Evolutionary conservation across 2,329 filamentous ascomycete species (phyloP).

Genomic region (Simplicillium aogashimaense): DNA sequence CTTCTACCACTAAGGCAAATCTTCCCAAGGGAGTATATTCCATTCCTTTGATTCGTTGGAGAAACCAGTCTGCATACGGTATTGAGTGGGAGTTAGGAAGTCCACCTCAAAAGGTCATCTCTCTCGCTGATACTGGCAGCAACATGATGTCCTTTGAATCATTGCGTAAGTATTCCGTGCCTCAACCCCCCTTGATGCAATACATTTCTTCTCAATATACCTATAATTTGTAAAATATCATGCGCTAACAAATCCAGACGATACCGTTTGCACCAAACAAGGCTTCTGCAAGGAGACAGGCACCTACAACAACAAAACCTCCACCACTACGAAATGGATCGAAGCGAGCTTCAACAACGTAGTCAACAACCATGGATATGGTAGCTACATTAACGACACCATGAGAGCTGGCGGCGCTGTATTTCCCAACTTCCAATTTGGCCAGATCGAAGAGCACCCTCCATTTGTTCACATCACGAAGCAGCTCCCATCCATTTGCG

Average conservation of each 20-base stretch:
- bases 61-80: conserved; percentile 8
- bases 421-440: conserved; percentile 6
- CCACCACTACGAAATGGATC: conserved; percentile 4
- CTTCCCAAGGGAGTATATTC: conserved; percentile 5
- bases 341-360: conserved; percentile 4
- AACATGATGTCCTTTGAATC: conserved; percentile 7
- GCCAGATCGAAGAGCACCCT: conserved; percentile 3
- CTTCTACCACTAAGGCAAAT: not conserved
- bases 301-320: conserved; percentile 8
- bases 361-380: conserved; percentile 6
- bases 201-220: not conserved
- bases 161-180: conserved; percentile 5
- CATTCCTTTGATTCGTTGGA: conserved; percentile 6
- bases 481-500: conserved; percentile 7
- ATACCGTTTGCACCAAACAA: conserved; percentile 5
- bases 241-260: too few species aligned
- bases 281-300: conserved; percentile 6
- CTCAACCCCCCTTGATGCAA: too few species aligned
- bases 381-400: conserved; percentile 7
- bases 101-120: conserved; percentile 6
- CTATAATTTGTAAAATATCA: too few species aligned
- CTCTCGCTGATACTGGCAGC: conserved; percentile 7
- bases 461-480: conserved; percentile 1
- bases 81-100: conserved; percentile 7
- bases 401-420: conserved; percentile 3